Conservation (phyloP, 1,284 basidiomycete species). For the Malassezia dermatis region DNA sequence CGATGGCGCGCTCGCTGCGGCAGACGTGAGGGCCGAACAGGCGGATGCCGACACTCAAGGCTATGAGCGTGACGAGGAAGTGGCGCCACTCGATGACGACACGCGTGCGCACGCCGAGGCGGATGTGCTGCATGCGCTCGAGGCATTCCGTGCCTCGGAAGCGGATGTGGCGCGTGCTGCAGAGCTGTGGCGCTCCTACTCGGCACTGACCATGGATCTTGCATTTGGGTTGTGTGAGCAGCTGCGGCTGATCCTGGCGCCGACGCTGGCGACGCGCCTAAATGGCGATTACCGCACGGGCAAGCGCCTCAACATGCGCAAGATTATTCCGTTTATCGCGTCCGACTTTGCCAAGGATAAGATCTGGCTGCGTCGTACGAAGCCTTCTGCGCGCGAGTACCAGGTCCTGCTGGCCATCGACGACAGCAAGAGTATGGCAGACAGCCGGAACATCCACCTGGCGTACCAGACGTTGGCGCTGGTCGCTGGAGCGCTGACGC, state of each 20-base stretch:
- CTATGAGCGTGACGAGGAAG: constrained; percentile 52
- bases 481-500: constrained; percentile 77
- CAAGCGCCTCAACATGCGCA: constrained; percentile 97
- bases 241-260: constrained; percentile 88
- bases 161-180: constrained; percentile 56
- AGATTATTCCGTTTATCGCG: constrained; percentile 96
- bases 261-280: constrained; percentile 83
- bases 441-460: constrained; percentile 80
- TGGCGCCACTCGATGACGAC: constrained; percentile 29
- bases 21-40: constrained; percentile 23
- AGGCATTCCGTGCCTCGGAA: constrained; percentile 58
- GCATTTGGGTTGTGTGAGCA: constrained; percentile 73
- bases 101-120: constrained; percentile 25
- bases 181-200: constrained; percentile 80
- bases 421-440: constrained; percentile 93
- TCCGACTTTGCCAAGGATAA: constrained; percentile 99
- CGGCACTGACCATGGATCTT: constrained; percentile 76
- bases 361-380: constrained; percentile 92
- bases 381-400: constrained; percentile 87
- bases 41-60: constrained; percentile 54
- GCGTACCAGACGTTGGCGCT: constrained; percentile 89
- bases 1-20: constrained; percentile 31
- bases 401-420: constrained; percentile 90
- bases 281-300: constrained; percentile 96
- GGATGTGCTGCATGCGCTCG: constrained; percentile 37